Conservation (phyloP, 768 basidiomycete species). For the Suillus lakei region DNA sequence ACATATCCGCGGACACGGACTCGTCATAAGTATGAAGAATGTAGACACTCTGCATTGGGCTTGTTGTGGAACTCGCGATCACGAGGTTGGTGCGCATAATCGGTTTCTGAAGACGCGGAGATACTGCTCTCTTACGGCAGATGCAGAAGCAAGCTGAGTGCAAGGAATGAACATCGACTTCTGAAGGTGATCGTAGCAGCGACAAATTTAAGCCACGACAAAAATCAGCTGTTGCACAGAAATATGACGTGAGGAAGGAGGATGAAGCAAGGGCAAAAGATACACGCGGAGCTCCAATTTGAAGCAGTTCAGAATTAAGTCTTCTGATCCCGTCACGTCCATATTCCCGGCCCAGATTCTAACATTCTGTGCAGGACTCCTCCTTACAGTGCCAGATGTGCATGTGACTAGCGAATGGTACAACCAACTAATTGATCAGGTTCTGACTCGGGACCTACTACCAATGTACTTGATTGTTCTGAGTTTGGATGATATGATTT, state of each 20-base stretch:
- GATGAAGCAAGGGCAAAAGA: too few relatives aligned
- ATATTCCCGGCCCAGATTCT: conserved; percentile 17
- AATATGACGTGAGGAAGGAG: background rate
- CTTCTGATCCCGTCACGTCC: conserved; percentile 32
- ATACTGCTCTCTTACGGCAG: background rate
- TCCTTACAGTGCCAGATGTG: conserved; percentile 49
- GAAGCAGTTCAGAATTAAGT: too few relatives aligned
- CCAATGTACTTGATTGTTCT: conserved; percentile 50
- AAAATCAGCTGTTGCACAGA: background rate
- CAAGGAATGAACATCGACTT: background rate
- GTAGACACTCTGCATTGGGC: background rate
- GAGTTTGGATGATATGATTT: conserved; percentile 52
- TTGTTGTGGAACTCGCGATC: background rate
- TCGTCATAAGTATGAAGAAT: background rate
- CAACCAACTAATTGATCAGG: conserved; percentile 51
- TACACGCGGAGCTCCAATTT: too few relatives aligned
- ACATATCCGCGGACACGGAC: background rate
- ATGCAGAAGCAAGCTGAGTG: background rate
- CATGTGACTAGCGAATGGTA: conserved; percentile 60
- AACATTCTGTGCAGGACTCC: conserved; percentile 35
- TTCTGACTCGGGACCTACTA: conserved; percentile 53
- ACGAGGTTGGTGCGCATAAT: background rate
- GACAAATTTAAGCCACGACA: background rate
- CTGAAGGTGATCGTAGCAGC: background rate
- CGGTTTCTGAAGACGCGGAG: background rate